A percentile compares a stretch with the other conserved stretches of the same genome.
These are phyloP conservation scores for Prunus campanulata DNA, from an alignment of 306 rosid species.

Conservation along the genomic window DNA sequence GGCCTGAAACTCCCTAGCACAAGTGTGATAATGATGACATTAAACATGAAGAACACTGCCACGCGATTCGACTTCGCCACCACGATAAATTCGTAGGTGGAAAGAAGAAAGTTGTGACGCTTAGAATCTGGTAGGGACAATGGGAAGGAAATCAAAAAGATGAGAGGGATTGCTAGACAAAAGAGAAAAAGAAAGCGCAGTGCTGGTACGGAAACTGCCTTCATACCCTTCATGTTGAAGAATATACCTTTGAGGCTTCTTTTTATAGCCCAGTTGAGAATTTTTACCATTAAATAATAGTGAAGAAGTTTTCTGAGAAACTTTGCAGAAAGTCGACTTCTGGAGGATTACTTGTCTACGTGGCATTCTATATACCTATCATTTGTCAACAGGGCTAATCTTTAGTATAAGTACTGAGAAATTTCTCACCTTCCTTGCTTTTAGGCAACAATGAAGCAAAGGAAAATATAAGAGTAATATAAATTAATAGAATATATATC, in stretches of 20 bases:
- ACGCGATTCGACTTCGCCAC: constrained; percentile 12
- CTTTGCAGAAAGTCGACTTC: constrained; percentile 2
- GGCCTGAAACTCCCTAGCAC: constrained; percentile 19
- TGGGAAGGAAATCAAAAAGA: not conserved
- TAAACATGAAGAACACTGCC: constrained; percentile 21
- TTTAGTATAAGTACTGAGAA: not conserved
- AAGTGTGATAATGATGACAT: constrained; percentile 16
- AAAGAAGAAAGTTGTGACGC: constrained; percentile 13
- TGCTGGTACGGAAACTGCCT: not conserved
- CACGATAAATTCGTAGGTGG: constrained; percentile 20
- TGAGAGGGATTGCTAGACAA: not conserved
- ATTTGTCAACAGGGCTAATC: too few relatives aligned
- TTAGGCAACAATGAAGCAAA: not conserved
- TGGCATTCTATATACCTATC: not conserved
- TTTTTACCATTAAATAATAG: not conserved
- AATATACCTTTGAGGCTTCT: not conserved
- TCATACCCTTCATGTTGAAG: constrained; percentile 7
- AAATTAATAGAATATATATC: not conserved
- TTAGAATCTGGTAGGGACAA: constrained; percentile 4
- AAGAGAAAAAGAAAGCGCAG: not conserved
- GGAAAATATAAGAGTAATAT: not conserved
- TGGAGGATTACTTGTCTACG: not conserved
- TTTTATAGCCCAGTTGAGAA: not conserved
- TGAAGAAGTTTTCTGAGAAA: constrained; percentile 3
- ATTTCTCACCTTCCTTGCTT: not conserved